A percentile compares a stretch with the other conserved stretches of the same genome.
These are phyloP conservation scores for Vaccinium corymbosum DNA, from an alignment of 148 eudicot genomes.

Conservation along the genomic window DNA sequence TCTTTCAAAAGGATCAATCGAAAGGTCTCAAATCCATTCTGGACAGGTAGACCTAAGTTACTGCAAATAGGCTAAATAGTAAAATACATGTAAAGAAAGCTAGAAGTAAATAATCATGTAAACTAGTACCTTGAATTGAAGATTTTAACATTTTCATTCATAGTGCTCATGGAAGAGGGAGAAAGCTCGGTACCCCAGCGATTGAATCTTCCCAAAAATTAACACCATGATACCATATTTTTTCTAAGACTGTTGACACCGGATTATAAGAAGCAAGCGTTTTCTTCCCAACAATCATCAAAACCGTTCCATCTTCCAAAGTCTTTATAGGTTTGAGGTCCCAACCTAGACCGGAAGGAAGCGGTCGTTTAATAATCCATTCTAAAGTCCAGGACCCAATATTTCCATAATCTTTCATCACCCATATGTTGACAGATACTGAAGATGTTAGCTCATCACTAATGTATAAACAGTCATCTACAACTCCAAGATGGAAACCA, in stretches of 20 bases:
- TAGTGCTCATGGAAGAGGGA: not conserved
- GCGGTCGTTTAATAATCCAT: not conserved
- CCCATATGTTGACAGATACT: not conserved
- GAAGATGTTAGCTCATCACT: too few species aligned
- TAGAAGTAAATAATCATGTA: not conserved
- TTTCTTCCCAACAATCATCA: not conserved
- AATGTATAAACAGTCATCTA: not conserved
- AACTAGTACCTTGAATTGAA: not conserved
- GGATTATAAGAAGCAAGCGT: not conserved
- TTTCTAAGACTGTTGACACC: not conserved
- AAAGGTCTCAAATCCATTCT: not conserved
- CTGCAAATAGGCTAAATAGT: too few species aligned
- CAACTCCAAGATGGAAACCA: not conserved
- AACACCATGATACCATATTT: not conserved
- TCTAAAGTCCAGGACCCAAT: not conserved
- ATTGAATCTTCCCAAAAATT: not conserved
- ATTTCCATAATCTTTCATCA: not conserved
- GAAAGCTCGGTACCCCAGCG: not conserved
- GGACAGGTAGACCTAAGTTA: too few species aligned
- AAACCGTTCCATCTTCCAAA: not conserved
- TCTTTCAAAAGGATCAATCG: too few species aligned
- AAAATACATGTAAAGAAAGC: not conserved
- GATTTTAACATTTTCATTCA: not conserved
- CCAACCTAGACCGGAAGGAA: not conserved
- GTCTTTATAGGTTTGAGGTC: not conserved